phyloP scores from a whole-genome alignment of 2,329 filamentous ascomycete species.

The Aspergillus spinulosporus region DNA sequence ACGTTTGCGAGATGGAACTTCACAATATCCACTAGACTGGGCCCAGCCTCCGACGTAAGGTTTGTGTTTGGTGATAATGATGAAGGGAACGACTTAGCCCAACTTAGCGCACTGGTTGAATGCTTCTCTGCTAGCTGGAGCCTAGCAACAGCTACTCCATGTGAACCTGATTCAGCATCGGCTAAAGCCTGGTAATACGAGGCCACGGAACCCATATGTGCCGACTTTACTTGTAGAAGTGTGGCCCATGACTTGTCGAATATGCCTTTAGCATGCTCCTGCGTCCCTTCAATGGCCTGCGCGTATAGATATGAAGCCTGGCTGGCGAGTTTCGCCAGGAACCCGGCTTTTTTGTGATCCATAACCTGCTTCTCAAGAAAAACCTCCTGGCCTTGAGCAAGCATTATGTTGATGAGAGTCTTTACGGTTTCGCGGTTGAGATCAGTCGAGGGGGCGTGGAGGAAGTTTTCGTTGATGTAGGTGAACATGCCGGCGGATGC shows the following conservation, averaged over 20 bases:
- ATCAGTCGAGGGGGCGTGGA: conserved; percentile 95
- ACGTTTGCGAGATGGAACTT: conserved; percentile 79
- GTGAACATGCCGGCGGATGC: conserved; percentile 99
- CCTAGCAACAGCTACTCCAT: conserved; percentile 80
- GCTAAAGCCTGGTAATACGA: conserved; percentile 92
- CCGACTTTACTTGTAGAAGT: conserved; percentile 70
- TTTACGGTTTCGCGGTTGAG: conserved; percentile 94
- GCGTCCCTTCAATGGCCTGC: conserved; percentile 84
- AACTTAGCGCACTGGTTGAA: conserved; percentile 73
- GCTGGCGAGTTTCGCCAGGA: conserved; percentile 89
- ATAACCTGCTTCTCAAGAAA: conserved; percentile 95
- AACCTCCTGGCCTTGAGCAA: conserved; percentile 95
- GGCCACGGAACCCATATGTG: conserved; percentile 78
- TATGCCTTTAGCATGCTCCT: conserved; percentile 86
- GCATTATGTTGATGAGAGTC: conserved; percentile 85
- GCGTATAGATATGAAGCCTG: conserved; percentile 86
- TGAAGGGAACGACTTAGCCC: conserved; percentile 76
- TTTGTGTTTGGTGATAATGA: conserved; percentile 80
- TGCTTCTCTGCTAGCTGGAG: conserved; percentile 77
- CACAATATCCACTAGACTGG: conserved; percentile 73
- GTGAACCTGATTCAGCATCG: conserved; percentile 83
- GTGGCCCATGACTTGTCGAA: conserved; percentile 94
- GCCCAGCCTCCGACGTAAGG: conserved; percentile 74
- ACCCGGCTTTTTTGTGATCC: conserved; percentile 87
- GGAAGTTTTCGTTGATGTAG: conserved; percentile 99